A percentile compares a stretch with the other conserved stretches of the same genome.
Evolutionary conservation across 2,329 filamentous ascomycete genomes (phyloP).

Genomic region (Fusarium sp.): DNA sequence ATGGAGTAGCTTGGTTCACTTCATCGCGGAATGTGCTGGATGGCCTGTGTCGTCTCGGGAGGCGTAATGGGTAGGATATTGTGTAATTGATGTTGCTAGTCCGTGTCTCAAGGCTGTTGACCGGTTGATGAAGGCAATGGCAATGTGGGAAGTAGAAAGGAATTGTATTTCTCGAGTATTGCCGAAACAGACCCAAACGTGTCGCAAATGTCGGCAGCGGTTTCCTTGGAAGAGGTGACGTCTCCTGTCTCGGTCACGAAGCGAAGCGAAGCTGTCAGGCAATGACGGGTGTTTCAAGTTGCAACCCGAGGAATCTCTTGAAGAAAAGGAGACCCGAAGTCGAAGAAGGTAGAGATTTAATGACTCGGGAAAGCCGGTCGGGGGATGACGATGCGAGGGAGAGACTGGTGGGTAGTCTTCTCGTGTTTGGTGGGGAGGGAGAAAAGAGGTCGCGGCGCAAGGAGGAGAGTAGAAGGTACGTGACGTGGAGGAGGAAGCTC

Average conservation of each 20-base stretch:
- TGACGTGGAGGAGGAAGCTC: not conserved
- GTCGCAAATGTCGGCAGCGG: conserved; percentile 15
- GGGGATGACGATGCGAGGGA: conserved; percentile 1
- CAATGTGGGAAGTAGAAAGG: not conserved
- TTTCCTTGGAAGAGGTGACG: not conserved
- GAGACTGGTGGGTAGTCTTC: not conserved
- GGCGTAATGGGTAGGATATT: conserved; percentile 24
- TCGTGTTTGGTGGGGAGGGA: conserved; percentile 10
- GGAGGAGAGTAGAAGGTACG: conserved; percentile 11
- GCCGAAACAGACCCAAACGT: conserved; percentile 5
- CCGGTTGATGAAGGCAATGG: conserved; percentile 2
- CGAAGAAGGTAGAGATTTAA: not conserved
- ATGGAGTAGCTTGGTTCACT: conserved; percentile 29
- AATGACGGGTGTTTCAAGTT: not conserved
- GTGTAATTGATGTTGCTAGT: conserved; percentile 13
- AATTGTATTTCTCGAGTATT: not conserved
- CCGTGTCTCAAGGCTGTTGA: conserved; percentile 11
- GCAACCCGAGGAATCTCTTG: not conserved
- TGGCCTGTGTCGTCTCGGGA: conserved; percentile 20
- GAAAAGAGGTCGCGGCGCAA: conserved; percentile 3
- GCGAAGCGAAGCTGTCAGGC: not conserved
- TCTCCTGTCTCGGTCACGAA: not conserved
- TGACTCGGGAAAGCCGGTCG: not conserved
- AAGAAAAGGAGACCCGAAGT: not conserved
- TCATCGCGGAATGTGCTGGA: conserved; percentile 27